A percentile compares a stretch with the other conserved stretches of the same genome.
These are phyloP conservation scores for Chlorella sp. DNA, from an alignment of 139 green algal species.

Conservation along the genomic window DNA sequence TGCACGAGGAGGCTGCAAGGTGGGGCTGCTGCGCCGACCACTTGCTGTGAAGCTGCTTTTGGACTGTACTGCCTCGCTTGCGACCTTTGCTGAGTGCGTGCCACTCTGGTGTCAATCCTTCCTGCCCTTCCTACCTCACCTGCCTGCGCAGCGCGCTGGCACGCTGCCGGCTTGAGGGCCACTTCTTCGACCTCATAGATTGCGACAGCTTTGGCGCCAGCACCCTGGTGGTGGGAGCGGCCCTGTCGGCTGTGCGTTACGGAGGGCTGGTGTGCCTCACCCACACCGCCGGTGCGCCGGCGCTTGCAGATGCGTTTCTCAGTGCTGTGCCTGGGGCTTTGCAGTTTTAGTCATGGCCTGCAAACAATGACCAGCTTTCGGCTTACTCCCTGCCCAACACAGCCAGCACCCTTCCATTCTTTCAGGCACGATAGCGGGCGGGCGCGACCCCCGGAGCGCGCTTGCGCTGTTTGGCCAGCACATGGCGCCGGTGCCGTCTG, in stretches of 20 bases:
- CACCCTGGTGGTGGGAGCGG: background rate
- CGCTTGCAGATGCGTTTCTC: too few species aligned
- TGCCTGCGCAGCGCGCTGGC: slow-evolving; percentile 21
- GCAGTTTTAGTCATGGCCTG: background rate
- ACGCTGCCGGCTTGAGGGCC: slow-evolving; percentile 6
- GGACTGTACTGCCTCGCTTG: too few species aligned
- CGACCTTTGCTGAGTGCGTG: too few species aligned
- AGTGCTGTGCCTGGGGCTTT: background rate
- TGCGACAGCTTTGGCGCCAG: slow-evolving; percentile 14
- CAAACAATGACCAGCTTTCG: too few species aligned
- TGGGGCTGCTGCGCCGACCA: too few species aligned
- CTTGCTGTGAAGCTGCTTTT: too few species aligned
- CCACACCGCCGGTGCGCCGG: slow-evolving; percentile 7
- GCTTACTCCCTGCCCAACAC: background rate
- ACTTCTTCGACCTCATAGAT: slow-evolving; percentile 33
- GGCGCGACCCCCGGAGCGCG: slow-evolving; percentile 9
- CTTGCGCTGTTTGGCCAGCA: slow-evolving; percentile 4
- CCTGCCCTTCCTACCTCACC: too few species aligned
- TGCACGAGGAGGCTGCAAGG: slow-evolving; percentile 8
- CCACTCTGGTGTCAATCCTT: too few species aligned
- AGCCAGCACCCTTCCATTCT: too few species aligned
- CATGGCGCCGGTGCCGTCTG: slow-evolving; percentile 24
- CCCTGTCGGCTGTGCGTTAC: slow-evolving; percentile 9
- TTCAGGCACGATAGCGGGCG: slow-evolving; percentile 26
- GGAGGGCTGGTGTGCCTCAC: slow-evolving; percentile 36